Evolutionary conservation across 2,329 filamentous ascomycete genomes (phyloP), one percentile per base, ranked within the genome.

Genomic region (Diaporthe sp.): DNA sequence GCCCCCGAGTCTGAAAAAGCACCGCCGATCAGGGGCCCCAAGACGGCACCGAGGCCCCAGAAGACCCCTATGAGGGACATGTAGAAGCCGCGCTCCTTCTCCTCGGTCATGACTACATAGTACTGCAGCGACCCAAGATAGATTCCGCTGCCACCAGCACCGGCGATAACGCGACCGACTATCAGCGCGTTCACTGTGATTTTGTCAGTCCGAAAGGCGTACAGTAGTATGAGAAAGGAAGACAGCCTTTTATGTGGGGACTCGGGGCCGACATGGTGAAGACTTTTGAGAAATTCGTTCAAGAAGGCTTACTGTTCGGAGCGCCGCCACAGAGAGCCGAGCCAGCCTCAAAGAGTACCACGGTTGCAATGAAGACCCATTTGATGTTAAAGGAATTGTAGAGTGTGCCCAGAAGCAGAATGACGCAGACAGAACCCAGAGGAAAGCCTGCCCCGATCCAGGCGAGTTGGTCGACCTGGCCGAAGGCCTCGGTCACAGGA

Each of bases 351-450:
- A 80, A 81, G 19, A 80, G 46, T 22, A 79, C n/a, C 12, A 77
- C 72, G 31, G 65, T 72, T 25, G 28, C 46, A 22, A 80, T 72
- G 49, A 80, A 84, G 0, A 85, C 70, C 81, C 81, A 85, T 78
- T 89, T 89, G 5, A 81, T 80, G 51, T 87, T 82, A 79, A 88
- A 88, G 0, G 83, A 79, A 0, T 79, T 82, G 68, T 85, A 88
- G 0, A 82, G 70, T 19, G 84, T 84, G 0, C 83, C 82, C 9
- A 80, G 79, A 0, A 84, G 79, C 1, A 86, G 78, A 1, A 84
- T 83, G 5, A 73, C 71, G 22, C 81, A 80, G 0, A 83, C 82
- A 1, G 84, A 84, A 1, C 84, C 85, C 8, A 89, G 81, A 0
- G 85, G 78, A 73, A 88, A 85, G 9, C 77, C 79, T 1, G 78